These are phyloP conservation scores for Phialophora chinensis DNA, from an alignment of 2,329 filamentous ascomycete genomes.

Conservation along the genomic window DNA sequence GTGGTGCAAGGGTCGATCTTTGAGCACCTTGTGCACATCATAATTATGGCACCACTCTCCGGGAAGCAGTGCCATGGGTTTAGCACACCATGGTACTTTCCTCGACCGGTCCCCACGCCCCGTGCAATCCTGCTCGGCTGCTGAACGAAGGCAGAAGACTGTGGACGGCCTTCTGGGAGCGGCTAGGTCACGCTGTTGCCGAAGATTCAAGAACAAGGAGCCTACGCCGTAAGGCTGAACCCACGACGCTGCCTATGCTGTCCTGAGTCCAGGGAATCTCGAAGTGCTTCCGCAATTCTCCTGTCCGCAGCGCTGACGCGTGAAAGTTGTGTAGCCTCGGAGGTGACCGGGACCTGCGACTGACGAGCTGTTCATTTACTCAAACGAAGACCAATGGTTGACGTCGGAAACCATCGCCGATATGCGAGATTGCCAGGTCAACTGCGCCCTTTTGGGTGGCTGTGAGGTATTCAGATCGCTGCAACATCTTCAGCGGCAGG, in stretches of 20 bases:
- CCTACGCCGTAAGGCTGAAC: background rate
- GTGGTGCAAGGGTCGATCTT: background rate
- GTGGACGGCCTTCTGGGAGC: background rate
- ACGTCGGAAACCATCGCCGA: slow-evolving; percentile 39
- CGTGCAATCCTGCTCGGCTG: too few relatives aligned
- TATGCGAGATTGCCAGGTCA: slow-evolving; percentile 38
- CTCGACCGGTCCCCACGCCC: too few relatives aligned
- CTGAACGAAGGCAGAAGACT: too few relatives aligned
- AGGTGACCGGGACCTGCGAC: background rate
- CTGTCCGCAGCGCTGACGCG: background rate
- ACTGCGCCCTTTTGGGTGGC: slow-evolving; percentile 37
- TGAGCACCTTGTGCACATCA: too few relatives aligned
- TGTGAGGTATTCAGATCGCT: slow-evolving; percentile 34
- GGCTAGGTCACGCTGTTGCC: background rate
- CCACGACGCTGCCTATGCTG: background rate
- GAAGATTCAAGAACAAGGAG: background rate
- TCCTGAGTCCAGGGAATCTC: background rate
- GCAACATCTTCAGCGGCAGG: slow-evolving; percentile 38
- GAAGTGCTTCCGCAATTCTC: background rate
- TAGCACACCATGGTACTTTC: too few relatives aligned
- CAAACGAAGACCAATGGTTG: slow-evolving; percentile 27
- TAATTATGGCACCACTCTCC: too few relatives aligned
- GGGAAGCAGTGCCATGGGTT: too few relatives aligned
- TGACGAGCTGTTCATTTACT: background rate
- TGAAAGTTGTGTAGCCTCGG: background rate